Evolutionary conservation across 1,284 basidiomycete species (phyloP).

Genomic region (Marasmius fiardii): DNA sequence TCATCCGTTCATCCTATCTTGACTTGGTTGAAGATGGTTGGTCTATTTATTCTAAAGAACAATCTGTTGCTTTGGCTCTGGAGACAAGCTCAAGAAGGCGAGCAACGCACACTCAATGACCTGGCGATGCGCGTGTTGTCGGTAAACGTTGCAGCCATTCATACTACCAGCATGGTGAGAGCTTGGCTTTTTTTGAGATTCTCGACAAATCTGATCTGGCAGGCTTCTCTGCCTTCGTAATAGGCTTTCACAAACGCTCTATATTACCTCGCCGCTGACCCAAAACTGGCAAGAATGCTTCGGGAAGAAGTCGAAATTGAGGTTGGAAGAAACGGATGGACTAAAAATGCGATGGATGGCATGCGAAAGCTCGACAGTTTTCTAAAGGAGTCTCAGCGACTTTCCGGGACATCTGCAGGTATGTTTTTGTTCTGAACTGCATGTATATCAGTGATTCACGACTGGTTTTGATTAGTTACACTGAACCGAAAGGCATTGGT

Average conservation of each 20-base stretch:
- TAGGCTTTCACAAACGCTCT: constrained; percentile 4
- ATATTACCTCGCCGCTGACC: neutral
- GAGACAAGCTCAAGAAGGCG: constrained; percentile 1
- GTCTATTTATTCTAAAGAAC: neutral
- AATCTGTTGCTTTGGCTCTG: constrained; percentile 3
- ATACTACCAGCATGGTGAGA: neutral
- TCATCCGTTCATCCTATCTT: neutral
- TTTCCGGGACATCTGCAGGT: constrained; percentile 1
- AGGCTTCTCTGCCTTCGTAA: neutral
- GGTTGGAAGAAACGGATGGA: neutral
- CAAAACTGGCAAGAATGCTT: neutral
- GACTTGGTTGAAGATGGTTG: neutral
- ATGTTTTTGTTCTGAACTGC: neutral
- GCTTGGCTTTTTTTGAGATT: too few relatives aligned
- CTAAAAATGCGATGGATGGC: constrained; percentile 1
- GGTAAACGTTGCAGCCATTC: constrained; percentile 1
- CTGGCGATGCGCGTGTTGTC: constrained; percentile 1
- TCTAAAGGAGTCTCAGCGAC: constrained; percentile 1
- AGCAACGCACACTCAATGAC: neutral
- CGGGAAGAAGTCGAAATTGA: neutral
- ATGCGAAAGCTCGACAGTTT: constrained; percentile 4
- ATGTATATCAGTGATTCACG: neutral
- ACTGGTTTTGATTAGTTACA: neutral
- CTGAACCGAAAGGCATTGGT: constrained; percentile 1
- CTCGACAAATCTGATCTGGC: too few relatives aligned